Percentiles rank a stretch among this genome's conserved stretches.
Conservation (phyloP, 2,329 filamentous ascomycete genomes). For the Lachnellula occidentalis region DNA sequence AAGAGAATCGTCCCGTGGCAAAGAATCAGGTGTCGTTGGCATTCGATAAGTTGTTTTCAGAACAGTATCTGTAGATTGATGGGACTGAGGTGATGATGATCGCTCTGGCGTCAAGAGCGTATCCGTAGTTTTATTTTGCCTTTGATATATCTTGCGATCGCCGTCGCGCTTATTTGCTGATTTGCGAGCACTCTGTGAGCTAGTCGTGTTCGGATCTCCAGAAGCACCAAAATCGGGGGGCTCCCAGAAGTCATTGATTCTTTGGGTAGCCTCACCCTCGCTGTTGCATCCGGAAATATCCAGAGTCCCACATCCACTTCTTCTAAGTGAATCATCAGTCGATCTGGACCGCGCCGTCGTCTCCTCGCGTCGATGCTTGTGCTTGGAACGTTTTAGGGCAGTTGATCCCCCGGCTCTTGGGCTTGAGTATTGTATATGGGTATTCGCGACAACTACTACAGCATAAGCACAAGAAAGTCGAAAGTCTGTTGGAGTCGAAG, state of each 20-base stretch:
- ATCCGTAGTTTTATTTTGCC: background rate
- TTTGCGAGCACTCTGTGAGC: background rate
- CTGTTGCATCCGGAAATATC: constrained; percentile 10
- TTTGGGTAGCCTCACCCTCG: constrained; percentile 12
- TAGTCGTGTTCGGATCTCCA: background rate
- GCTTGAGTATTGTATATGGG: constrained; percentile 12
- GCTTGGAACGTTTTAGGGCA: constrained; percentile 18
- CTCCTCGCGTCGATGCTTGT: background rate
- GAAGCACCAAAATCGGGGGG: constrained; percentile 15
- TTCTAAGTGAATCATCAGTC: background rate
- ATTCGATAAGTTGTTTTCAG: background rate
- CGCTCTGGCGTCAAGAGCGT: background rate
- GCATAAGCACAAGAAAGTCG: background rate
- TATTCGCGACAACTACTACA: constrained; percentile 13
- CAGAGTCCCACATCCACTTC: constrained; percentile 4
- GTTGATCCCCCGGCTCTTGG: constrained; percentile 13
- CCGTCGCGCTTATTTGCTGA: background rate
- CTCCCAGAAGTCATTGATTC: constrained; percentile 18
- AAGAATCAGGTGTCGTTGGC: background rate
- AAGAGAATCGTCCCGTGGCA: background rate
- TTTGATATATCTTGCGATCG: background rate
- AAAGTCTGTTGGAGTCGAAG: background rate
- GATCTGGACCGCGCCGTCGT: constrained; percentile 7
- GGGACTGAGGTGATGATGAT: background rate
- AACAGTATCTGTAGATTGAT: background rate